Conservation (phyloP, 495 filamentous ascomycete genomes). For the Filosporella fistucella region DNA sequence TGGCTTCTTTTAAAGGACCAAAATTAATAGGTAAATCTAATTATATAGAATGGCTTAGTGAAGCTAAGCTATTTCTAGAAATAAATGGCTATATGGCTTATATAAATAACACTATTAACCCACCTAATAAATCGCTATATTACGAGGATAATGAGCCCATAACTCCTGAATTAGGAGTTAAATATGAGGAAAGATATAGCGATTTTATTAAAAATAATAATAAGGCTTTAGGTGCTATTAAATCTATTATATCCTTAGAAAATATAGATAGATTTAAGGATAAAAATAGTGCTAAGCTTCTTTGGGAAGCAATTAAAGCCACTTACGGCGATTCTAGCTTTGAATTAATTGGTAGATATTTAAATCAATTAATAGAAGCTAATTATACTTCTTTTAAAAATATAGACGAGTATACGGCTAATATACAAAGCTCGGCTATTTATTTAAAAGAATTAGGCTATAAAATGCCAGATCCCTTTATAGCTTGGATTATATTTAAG, state of each 20-base stretch:
- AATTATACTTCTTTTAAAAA: conserved; percentile 2
- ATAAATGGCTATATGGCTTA: conserved; percentile 7
- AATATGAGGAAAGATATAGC: conserved; percentile 1
- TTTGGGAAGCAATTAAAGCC: background rate
- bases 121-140: conserved; percentile 2
- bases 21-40: conserved; percentile 2
- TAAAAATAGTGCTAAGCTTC: background rate
- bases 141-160: background rate
- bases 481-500: conserved; percentile 4
- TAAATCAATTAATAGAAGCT: background rate
- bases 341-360: conserved; percentile 2
- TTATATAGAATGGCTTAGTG: conserved; percentile 6
- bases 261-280: conserved; percentile 4
- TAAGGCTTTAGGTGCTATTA: conserved; percentile 3
- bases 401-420: conserved; percentile 4
- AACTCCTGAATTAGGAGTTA: conserved; percentile 1
- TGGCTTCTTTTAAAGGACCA: background rate
- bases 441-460: conserved; percentile 5
- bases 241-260: conserved; percentile 6
- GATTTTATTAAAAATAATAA: background rate
- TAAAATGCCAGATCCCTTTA: background rate
- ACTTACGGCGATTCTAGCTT: conserved; percentile 4
- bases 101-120: background rate
- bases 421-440: background rate
- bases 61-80: conserved; percentile 2